These are phyloP conservation scores for Amylocarpus encephaloides DNA, from an alignment of 2,329 filamentous ascomycete species.

Conservation along the genomic window DNA sequence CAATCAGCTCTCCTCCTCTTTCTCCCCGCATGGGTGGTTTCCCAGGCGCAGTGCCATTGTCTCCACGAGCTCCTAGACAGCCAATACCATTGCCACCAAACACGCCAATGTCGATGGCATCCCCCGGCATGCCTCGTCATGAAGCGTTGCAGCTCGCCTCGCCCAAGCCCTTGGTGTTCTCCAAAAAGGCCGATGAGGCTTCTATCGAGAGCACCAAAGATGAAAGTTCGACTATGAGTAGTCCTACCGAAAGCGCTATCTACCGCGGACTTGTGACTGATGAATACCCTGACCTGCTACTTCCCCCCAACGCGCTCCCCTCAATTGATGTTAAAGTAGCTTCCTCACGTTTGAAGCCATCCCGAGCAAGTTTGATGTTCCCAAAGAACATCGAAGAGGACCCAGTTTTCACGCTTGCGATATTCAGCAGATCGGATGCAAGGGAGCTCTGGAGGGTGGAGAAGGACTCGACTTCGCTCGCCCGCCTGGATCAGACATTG, in stretches of 20 bases:
- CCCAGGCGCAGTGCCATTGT: constrained; percentile 50
- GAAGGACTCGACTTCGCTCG: constrained; percentile 77
- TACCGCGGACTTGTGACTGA: constrained; percentile 77
- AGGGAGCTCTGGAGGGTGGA: constrained; percentile 90
- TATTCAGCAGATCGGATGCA: constrained; percentile 69
- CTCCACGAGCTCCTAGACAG: constrained; percentile 67
- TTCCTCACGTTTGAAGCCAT: constrained; percentile 91
- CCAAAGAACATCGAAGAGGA: constrained; percentile 81
- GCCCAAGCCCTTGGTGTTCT: constrained; percentile 37
- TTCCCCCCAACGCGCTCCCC: constrained; percentile 82
- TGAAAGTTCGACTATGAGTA: constrained; percentile 25
- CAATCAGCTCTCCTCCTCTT: constrained; percentile 58
- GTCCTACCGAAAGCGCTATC: constrained; percentile 44
- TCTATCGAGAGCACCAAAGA: constrained; percentile 19
- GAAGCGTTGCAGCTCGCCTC: constrained; percentile 34
- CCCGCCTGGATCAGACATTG: constrained; percentile 74
- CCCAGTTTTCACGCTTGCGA: constrained; percentile 84
- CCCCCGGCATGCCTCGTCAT: constrained; percentile 32
- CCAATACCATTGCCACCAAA: constrained; percentile 67
- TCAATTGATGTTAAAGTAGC: constrained; percentile 82
- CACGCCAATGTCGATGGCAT: constrained; percentile 57
- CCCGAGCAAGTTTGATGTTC: constrained; percentile 75
- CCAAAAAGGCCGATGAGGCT: constrained; percentile 32
- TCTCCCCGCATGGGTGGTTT: constrained; percentile 52
- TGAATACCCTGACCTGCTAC: constrained; percentile 76